These are phyloP conservation scores for Tolypocladium cylindrosporum DNA, from an alignment of 2,329 filamentous ascomycete species.

Conservation along the genomic window DNA sequence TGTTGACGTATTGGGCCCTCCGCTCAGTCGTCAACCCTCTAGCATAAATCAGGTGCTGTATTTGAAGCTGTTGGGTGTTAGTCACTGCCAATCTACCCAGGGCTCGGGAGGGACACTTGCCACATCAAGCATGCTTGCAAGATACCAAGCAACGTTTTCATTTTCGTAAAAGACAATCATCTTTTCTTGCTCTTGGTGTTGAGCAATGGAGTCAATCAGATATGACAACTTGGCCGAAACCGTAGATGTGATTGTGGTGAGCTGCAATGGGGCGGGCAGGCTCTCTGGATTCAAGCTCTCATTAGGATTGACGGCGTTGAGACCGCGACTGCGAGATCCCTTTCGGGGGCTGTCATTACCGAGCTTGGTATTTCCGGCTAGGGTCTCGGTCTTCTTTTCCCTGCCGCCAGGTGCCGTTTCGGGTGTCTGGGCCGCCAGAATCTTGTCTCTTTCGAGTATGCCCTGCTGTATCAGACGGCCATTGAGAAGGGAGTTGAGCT, in stretches of 20 bases:
- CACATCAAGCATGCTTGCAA: conserved; percentile 73
- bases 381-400: conserved; percentile 11
- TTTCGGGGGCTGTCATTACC: conserved; percentile 25
- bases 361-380: conserved; percentile 33
- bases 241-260: conserved; percentile 62
- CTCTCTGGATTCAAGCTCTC: conserved; percentile 12
- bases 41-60: conserved; percentile 58
- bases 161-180: conserved; percentile 90
- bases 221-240: conserved; percentile 83
- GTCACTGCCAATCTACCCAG: background rate
- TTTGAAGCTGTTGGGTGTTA: conserved; percentile 32
- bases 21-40: conserved; percentile 49
- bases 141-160: conserved; percentile 77
- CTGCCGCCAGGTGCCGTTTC: conserved; percentile 6
- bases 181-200: conserved; percentile 64
- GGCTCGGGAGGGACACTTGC: conserved; percentile 21
- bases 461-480: conserved; percentile 33
- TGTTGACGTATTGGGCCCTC: conserved; percentile 65
- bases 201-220: conserved; percentile 61
- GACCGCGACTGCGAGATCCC: conserved; percentile 18
- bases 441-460: conserved; percentile 22
- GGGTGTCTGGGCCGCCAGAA: conserved; percentile 9
- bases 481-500: conserved; percentile 37
- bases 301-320: conserved; percentile 12
- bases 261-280: conserved; percentile 37